Evolutionary conservation across 2,329 filamentous ascomycete species (phyloP), one percentile per base, ranked within the genome.

Genomic region (Beauveria scarabaeidicola): DNA sequence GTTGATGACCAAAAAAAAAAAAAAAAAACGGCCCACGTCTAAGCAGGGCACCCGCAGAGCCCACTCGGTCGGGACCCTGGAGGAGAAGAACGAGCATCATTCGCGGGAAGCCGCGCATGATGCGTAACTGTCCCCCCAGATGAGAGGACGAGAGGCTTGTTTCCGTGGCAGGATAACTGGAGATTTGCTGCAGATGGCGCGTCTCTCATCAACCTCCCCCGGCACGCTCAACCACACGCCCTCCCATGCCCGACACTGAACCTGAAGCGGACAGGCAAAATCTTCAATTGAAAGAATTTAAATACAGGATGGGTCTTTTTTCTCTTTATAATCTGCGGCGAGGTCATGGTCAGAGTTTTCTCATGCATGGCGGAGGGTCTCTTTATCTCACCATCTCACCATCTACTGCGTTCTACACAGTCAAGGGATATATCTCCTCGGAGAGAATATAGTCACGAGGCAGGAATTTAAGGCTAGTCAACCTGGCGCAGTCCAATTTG

Each of bases 121-220:
- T 47, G 52, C 41, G 10, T 38, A 17, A 17, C 36, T 32, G n/a
- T 17, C 17, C 19, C 41, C 40, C 41, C 40, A 46, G 23, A 27
- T 29, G 40, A 17, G 40, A 52, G 15, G 29, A 15, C 27, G 21
- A 50, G 32, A 9, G 27, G 27, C 53, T 40, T 56, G 53, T 56
- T 56, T 56, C 53, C 43, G 43, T 56, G 53, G 54, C 44, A 57
- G 54, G 10, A 48, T 56, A 50, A 57, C 27, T 57, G 54, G 43
- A 11, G 54, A 40, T 21, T 40, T 40, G 27, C 44, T 57, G 43
- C 32, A 47, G 27, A 55, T 55, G 52, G 52, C 43, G 54, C n/a
- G 19, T 48, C 43, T 56, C n/a, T 57, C 54, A 25, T 19, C 43
- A 57, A 57, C 19, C 43, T 50, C 21, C 27, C n/a, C 15, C 19